These are phyloP conservation scores for Conidiobolus incongruus DNA, from an alignment of 371 early-diverging fungal species.

Conservation along the genomic window DNA sequence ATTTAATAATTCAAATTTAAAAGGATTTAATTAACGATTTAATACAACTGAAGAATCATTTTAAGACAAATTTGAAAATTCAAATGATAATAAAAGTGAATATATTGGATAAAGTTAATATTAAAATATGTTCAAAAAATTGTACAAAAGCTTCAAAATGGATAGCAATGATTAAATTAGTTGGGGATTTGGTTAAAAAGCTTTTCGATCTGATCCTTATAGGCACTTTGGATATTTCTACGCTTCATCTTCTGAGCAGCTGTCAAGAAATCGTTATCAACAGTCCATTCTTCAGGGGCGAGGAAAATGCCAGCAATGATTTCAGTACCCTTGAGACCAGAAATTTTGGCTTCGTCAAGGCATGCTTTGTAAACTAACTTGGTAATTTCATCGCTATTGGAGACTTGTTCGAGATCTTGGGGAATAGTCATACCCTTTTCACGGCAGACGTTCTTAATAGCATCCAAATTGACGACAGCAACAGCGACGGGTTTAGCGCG, in stretches of 20 bases:
- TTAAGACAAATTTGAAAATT: too few species aligned
- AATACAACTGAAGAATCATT: too few species aligned
- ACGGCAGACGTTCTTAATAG: slow-evolving; percentile 11
- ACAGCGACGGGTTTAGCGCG: slow-evolving; percentile 36
- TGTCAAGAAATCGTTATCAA: slow-evolving; percentile 63
- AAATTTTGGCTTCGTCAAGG: slow-evolving; percentile 20
- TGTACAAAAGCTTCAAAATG: background rate
- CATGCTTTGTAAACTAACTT: slow-evolving; percentile 18
- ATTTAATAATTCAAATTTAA: too few species aligned
- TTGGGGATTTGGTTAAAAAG: background rate
- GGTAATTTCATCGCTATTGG: slow-evolving; percentile 15
- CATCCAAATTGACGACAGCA: slow-evolving; percentile 12
- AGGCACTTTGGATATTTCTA: slow-evolving; percentile 35
- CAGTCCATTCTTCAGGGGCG: slow-evolving; percentile 65
- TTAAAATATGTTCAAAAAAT: too few species aligned
- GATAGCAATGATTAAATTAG: background rate
- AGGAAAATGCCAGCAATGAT: slow-evolving; percentile 37
- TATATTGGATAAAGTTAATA: too few species aligned
- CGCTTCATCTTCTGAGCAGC: slow-evolving; percentile 88
- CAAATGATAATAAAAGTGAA: too few species aligned
- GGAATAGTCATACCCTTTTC: slow-evolving; percentile 7
- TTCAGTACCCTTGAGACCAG: slow-evolving; percentile 51
- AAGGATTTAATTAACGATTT: too few species aligned
- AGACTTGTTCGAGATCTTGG: slow-evolving; percentile 16
- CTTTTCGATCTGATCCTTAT: slow-evolving; percentile 25